Base-by-base conservation (phyloP, 2,329 filamentous ascomycete genomes). In the Calonectria honghensis region DNA sequence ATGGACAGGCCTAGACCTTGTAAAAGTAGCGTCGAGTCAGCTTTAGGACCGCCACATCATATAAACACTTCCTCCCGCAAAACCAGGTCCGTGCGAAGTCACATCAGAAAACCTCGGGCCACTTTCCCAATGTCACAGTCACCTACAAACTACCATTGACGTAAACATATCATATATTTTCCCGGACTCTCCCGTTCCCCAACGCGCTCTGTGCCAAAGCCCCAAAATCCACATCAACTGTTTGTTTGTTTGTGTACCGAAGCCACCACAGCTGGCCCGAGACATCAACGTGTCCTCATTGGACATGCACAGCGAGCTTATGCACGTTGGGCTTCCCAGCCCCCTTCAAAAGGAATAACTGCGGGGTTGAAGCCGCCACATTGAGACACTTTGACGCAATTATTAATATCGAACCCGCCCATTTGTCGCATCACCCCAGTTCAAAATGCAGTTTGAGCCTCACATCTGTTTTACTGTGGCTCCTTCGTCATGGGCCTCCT, bases 401-500 rank as follows among this genome's bases (percentile, higher is more conserved):
- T 68, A 39, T 57, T 68, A 65, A 32, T 50, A 45, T 11, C 16
- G 27, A 16, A 45, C 41, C 27, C 13, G 27, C 7, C 61, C 24
- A 50, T 50, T 48, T 29, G 61, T 65, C 61, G 27, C 20, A 65
- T 48, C 27, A 65, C n/a, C 41, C 31, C 61, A 32, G 18, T n/a
- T 41, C 24, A 18, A 10, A 31, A 45, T 50, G 29, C 20, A 48
- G 18, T 32, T 65, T 27, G 39, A 50, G 61, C 61, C 39, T 65
- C 29, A 37, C 35, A 63, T 63, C 20, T 18, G 16, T 39, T 35
- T 10, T 27, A 31, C 4, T 16, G 39, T 3, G 18, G 4, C 39
- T 32, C 20, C 7, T 24, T 54, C 31, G 9, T 59, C 4, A 75
- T 75, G 73, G 73, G 59, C 3, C 13, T 75, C 24, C 24, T 70